Evolutionary conservation across 2,329 filamentous ascomycete species (phyloP).

Genomic region (Trichoderma sp.): DNA sequence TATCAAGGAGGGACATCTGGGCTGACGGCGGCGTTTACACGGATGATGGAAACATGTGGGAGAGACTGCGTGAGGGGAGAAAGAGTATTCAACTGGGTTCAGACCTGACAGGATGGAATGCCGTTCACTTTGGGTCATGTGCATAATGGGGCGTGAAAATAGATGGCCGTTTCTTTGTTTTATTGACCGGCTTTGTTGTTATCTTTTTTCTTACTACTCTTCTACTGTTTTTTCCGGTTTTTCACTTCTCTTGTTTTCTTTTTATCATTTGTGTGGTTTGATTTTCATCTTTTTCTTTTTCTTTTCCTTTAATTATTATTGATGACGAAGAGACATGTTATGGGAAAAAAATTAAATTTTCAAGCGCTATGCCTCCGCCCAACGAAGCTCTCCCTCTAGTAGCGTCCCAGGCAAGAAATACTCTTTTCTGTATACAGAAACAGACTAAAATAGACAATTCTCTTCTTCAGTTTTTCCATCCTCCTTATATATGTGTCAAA

Average conservation of each 20-base stretch:
- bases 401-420: background rate
- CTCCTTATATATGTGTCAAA: background rate
- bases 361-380: slow-evolving; percentile 7
- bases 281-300: background rate
- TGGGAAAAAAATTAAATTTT: background rate
- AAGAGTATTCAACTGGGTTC: slow-evolving; percentile 16
- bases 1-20: slow-evolving; percentile 24
- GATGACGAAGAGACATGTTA: slow-evolving; percentile 1
- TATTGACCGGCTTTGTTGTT: background rate
- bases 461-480: background rate
- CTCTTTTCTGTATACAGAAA: background rate
- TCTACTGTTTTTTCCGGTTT: background rate
- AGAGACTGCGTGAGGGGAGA: background rate
- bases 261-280: background rate
- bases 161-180: background rate
- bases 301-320: background rate
- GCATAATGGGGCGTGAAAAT: slow-evolving; percentile 20
- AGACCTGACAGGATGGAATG: slow-evolving; percentile 14
- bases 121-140: slow-evolving; percentile 18
- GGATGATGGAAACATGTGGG: slow-evolving; percentile 17
- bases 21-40: slow-evolving; percentile 29
- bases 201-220: background rate
- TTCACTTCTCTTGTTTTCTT: background rate
- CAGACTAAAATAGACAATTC: background rate
- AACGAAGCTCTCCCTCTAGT: background rate